These are phyloP conservation scores for Rhododendron henanense DNA, from an alignment of 148 eudicot species.

Conservation along the genomic window DNA sequence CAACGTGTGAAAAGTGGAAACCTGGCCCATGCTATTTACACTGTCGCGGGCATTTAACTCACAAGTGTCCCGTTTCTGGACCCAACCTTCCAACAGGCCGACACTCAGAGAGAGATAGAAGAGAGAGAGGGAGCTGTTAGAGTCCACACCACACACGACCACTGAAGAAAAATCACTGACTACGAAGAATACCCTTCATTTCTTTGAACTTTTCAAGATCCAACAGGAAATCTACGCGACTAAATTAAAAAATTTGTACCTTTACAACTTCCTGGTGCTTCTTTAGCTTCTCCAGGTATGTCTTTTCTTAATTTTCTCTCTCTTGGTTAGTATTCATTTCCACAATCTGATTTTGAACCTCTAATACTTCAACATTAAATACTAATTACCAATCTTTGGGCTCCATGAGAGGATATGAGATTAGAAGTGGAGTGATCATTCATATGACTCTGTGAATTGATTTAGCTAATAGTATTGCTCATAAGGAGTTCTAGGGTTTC, in stretches of 20 bases:
- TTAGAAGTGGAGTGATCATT: background rate
- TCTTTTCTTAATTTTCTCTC: background rate
- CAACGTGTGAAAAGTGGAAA: background rate
- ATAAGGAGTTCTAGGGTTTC: constrained; percentile 5
- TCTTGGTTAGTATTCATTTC: background rate
- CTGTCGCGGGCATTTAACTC: background rate
- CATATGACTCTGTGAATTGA: background rate
- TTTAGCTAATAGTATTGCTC: background rate
- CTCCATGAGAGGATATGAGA: background rate
- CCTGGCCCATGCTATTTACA: background rate
- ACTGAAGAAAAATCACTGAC: background rate
- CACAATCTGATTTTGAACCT: background rate
- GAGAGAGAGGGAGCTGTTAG: background rate
- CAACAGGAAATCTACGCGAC: background rate
- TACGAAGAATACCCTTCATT: background rate
- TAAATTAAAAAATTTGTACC: background rate
- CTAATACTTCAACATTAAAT: background rate
- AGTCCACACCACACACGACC: background rate
- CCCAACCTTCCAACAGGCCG: background rate
- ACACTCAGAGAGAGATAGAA: background rate
- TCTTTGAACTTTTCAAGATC: background rate
- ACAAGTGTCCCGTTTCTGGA: background rate
- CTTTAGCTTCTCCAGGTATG: background rate
- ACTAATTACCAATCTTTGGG: background rate
- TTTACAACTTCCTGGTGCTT: background rate